Evolutionary conservation across 768 basidiomycete genomes (phyloP).

Genomic region (Suillus americanus): DNA sequence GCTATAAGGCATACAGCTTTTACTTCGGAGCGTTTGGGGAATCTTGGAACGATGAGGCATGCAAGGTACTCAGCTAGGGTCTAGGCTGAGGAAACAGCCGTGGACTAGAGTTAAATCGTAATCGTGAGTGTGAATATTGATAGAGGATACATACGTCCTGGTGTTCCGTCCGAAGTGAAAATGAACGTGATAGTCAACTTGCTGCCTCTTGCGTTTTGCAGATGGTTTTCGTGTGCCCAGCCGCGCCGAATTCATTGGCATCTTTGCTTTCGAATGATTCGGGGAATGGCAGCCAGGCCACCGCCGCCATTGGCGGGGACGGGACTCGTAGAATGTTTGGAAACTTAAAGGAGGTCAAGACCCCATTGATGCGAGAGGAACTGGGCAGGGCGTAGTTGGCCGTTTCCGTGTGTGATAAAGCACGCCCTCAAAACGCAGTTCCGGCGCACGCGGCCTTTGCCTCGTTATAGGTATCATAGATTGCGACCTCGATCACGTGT

Average conservation of each 20-base stretch:
- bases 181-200: constrained; percentile 43
- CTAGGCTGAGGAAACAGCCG: too few species aligned
- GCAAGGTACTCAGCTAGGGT: too few species aligned
- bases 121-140: too few species aligned
- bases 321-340: constrained; percentile 60
- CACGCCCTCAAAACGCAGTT: constrained; percentile 52
- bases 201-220: constrained; percentile 53
- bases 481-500: constrained; percentile 48
- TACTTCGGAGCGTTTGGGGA: too few species aligned
- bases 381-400: constrained; percentile 34
- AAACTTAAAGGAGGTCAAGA: constrained; percentile 34
- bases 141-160: constrained; percentile 43
- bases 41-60: too few species aligned
- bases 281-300: constrained; percentile 66
- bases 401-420: constrained; percentile 50
- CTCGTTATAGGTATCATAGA: constrained; percentile 35
- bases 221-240: constrained; percentile 50
- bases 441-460: constrained; percentile 57
- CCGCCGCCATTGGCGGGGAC: too few species aligned
- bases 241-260: constrained; percentile 51
- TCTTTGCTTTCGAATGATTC: constrained; percentile 47
- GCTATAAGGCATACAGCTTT: too few species aligned
- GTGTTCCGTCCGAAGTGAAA: constrained; percentile 40
- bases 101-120: too few species aligned
- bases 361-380: constrained; percentile 8